These are phyloP conservation scores for Spathaspora passalidarum DNA, from an alignment of 805 yeast species.

Conservation along the genomic window DNA sequence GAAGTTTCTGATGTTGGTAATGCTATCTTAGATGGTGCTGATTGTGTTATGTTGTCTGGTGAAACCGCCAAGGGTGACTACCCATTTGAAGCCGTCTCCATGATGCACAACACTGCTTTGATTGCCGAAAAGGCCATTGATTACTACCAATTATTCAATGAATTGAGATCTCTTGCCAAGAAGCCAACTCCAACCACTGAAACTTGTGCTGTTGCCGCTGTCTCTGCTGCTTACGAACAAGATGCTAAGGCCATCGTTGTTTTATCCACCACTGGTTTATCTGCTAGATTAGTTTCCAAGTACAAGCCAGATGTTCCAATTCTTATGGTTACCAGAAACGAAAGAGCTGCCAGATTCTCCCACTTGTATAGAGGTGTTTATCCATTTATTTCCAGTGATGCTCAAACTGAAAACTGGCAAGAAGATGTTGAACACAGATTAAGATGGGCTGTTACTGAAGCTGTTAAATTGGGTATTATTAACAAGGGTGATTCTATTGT, in stretches of 20 bases:
- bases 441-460: conserved; percentile 88
- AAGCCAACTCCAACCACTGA: conserved; percentile 92
- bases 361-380: conserved; percentile 98
- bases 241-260: conserved; percentile 95
- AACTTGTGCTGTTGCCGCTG: conserved; percentile 97
- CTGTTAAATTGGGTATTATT: conserved; percentile 81
- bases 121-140: conserved; percentile 97
- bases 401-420: conserved; percentile 80
- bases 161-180: conserved; percentile 78
- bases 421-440: conserved; percentile 94
- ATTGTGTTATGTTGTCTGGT: conserved; percentile 99
- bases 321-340: conserved; percentile 96
- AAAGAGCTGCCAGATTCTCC: conserved; percentile 87
- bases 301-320: conserved; percentile 97
- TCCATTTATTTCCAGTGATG: conserved; percentile 82
- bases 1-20: conserved; percentile 99
- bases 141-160: conserved; percentile 79
- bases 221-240: conserved; percentile 94
- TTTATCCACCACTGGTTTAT: conserved; percentile 89
- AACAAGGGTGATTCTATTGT: conserved; percentile 84
- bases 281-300: conserved; percentile 95
- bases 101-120: conserved; percentile 97
- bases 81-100: conserved; percentile 95
- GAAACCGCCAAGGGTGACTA: conserved; percentile 99
- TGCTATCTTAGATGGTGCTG: conserved; percentile 98